Conservation (phyloP, 257 asterid genomes). For the Capsicum chinense region DNA sequence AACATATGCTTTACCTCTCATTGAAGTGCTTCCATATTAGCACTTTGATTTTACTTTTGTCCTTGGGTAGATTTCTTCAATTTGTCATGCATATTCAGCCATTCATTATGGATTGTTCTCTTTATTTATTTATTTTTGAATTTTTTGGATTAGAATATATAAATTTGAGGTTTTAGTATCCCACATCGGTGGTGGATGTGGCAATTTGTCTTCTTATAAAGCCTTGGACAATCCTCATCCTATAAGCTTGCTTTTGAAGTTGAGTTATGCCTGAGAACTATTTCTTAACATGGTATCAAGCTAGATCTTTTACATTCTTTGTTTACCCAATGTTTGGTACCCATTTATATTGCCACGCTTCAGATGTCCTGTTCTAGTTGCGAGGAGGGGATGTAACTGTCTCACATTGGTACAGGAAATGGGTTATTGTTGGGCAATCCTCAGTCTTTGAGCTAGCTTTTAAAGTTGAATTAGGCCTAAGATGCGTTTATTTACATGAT, state of each 20-base stretch:
- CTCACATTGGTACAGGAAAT: background rate
- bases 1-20: background rate
- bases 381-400: background rate
- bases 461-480: background rate
- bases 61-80: constrained; percentile 1
- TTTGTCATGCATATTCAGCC: background rate
- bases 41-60: background rate
- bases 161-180: background rate
- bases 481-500: background rate
- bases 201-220: background rate
- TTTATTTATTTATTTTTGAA: background rate
- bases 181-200: background rate
- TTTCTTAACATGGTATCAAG: constrained; percentile 11
- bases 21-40: background rate
- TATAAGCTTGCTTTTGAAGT: background rate
- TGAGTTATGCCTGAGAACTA: background rate
- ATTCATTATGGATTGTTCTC: background rate
- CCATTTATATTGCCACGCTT: background rate
- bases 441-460: background rate
- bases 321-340: background rate
- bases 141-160: background rate
- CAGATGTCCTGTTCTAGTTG: background rate
- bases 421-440: background rate
- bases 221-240: background rate
- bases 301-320: background rate